Percentiles rank a stretch among this genome's conserved stretches.
Conservation (phyloP, 2,329 filamentous ascomycete genomes). For the Rugonectria rugulosa region DNA sequence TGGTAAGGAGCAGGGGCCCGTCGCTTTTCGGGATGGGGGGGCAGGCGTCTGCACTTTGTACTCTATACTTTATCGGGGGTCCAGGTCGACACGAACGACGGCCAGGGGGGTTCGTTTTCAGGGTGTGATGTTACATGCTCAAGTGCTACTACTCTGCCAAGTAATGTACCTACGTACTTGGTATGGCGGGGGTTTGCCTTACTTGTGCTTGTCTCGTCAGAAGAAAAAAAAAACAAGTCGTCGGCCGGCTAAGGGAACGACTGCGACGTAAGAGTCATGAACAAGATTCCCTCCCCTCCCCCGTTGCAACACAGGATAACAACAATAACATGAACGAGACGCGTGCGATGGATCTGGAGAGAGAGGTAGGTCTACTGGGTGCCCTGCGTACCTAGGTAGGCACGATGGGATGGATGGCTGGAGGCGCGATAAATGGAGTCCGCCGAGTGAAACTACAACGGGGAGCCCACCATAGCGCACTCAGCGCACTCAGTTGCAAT, state of each 20-base stretch:
- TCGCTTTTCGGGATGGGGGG: conserved; percentile 14
- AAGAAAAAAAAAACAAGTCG: neutral
- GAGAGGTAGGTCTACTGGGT: too few species aligned
- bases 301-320: neutral
- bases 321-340: neutral
- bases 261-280: conserved; percentile 12
- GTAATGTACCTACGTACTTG: neutral
- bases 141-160: neutral
- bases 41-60: conserved; percentile 10
- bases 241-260: neutral
- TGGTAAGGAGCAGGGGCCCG: conserved; percentile 7
- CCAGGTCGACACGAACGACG: conserved; percentile 19
- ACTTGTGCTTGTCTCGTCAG: too few species aligned
- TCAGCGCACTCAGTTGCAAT: too few species aligned
- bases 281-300: neutral
- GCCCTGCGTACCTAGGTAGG: too few species aligned
- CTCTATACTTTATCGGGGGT: conserved; percentile 8
- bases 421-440: neutral
- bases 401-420: too few species aligned
- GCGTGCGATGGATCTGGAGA: neutral
- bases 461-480: neutral
- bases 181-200: neutral
- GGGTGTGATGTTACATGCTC: conserved; percentile 3
- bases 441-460: neutral
- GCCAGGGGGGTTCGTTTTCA: conserved; percentile 13